Evolutionary conservation across 2,329 filamentous ascomycete species (phyloP).

Genomic region (Gyromitra esculenta): DNA sequence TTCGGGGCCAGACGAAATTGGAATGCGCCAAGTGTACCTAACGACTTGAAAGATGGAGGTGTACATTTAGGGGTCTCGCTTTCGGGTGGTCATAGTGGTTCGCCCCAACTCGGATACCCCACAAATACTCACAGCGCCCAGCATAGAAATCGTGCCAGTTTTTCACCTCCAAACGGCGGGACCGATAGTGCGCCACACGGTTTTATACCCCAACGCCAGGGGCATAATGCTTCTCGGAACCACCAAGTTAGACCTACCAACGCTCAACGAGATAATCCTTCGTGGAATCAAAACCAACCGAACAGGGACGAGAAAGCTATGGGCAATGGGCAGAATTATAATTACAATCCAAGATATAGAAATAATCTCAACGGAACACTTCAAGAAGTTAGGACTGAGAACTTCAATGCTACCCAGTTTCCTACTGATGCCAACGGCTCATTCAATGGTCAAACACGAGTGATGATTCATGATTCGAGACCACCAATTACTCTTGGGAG

Average conservation of each 20-base stretch:
- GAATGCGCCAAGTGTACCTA: not conserved
- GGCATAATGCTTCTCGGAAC: not conserved
- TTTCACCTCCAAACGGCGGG: too few relatives aligned
- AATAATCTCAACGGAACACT: not conserved
- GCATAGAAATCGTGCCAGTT: not conserved
- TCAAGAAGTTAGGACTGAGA: not conserved
- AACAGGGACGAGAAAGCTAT: not conserved
- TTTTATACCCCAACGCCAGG: not conserved
- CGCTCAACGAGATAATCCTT: not conserved
- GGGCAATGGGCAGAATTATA: not conserved
- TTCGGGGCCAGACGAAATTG: not conserved
- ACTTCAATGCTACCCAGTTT: not conserved
- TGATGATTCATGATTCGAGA: conserved; percentile 28
- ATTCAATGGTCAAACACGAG: conserved; percentile 14
- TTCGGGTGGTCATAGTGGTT: conserved; percentile 9
- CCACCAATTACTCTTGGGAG: not conserved
- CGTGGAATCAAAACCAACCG: conserved; percentile 1
- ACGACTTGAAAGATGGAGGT: conserved; percentile 14
- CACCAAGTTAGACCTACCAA: conserved; percentile 4
- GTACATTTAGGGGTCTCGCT: conserved; percentile 11
- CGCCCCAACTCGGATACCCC: not conserved
- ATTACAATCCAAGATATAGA: not conserved
- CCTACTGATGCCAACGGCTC: not conserved
- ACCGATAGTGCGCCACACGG: not conserved
- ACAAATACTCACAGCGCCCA: not conserved